Evolutionary conservation across 1,284 basidiomycete genomes (phyloP).

Genomic region (Macrocystidia cucumis): DNA sequence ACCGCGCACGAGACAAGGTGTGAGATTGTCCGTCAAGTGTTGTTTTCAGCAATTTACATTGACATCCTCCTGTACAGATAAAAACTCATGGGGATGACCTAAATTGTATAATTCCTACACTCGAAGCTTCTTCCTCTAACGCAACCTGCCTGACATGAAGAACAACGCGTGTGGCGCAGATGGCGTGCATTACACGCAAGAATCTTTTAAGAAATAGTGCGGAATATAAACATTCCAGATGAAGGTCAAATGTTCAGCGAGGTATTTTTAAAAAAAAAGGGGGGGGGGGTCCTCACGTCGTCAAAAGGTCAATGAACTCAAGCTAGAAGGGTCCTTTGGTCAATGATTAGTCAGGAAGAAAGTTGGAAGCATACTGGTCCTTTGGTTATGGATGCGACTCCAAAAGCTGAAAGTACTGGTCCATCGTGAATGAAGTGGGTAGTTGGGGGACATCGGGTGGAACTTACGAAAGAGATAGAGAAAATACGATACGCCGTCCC

Average conservation of each 20-base stretch:
- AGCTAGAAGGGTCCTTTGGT: conserved; percentile 2
- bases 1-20: no score
- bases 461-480: conserved; percentile 14
- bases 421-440: not conserved
- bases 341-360: not conserved
- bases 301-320: conserved; percentile 13
- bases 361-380: conserved; percentile 9
- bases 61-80: no score
- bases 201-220: no score
- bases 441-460: not conserved
- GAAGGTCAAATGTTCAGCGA: no score
- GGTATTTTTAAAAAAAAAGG: not conserved
- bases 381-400: conserved; percentile 11
- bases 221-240: no score
- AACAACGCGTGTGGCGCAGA: conserved; percentile 13
- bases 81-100: no score
- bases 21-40: no score
- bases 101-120: no score
- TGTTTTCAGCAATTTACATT: no score
- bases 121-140: no score
- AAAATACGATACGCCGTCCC: conserved; percentile 17
- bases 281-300: no score
- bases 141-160: no score
- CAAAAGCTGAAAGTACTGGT: conserved; percentile 11
- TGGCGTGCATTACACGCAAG: conserved; percentile 15